Conservation (phyloP, 176 grass and related monocot genomes). For the Tuctoria greenei region DNA sequence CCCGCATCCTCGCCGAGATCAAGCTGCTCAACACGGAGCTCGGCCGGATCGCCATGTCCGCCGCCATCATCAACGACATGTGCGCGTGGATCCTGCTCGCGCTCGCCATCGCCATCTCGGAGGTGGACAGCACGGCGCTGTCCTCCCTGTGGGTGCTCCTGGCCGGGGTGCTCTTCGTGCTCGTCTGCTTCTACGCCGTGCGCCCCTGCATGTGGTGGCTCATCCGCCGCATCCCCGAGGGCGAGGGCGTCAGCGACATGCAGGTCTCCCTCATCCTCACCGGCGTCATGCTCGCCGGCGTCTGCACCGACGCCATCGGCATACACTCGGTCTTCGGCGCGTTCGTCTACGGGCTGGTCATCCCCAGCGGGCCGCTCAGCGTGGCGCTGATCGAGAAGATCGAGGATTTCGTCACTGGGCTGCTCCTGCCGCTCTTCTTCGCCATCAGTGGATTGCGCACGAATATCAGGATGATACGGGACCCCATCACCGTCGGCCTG, state of each 20-base stretch:
- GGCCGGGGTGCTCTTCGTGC: slow-evolving; percentile 49
- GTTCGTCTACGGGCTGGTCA: slow-evolving; percentile 73
- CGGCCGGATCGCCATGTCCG: slow-evolving; percentile 67
- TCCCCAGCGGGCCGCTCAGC: slow-evolving; percentile 62
- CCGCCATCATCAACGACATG: slow-evolving; percentile 80
- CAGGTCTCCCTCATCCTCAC: slow-evolving; percentile 66
- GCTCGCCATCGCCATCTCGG: slow-evolving; percentile 66
- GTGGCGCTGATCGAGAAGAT: slow-evolving; percentile 60
- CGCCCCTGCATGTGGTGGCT: slow-evolving; percentile 78
- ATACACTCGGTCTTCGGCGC: slow-evolving; percentile 73
- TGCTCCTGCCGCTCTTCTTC: slow-evolving; percentile 73
- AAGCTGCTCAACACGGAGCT: slow-evolving; percentile 75
- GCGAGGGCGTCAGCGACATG: slow-evolving; percentile 53
- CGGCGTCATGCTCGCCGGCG: slow-evolving; percentile 63
- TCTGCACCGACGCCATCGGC: slow-evolving; percentile 63
- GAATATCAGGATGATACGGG: slow-evolving; percentile 28
- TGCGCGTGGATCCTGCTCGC: slow-evolving; percentile 79
- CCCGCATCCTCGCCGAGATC: slow-evolving; percentile 83
- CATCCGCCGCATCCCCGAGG: slow-evolving; percentile 58
- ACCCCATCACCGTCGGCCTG: slow-evolving; percentile 43
- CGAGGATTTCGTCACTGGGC: slow-evolving; percentile 63
- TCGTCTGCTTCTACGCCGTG: slow-evolving; percentile 66
- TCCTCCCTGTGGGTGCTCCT: slow-evolving; percentile 70
- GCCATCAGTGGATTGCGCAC: slow-evolving; percentile 67
- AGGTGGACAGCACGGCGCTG: slow-evolving; percentile 41